Evolutionary conservation across 495 filamentous ascomycete genomes (phyloP).

Genomic region (Jackrogersella minutella): DNA sequence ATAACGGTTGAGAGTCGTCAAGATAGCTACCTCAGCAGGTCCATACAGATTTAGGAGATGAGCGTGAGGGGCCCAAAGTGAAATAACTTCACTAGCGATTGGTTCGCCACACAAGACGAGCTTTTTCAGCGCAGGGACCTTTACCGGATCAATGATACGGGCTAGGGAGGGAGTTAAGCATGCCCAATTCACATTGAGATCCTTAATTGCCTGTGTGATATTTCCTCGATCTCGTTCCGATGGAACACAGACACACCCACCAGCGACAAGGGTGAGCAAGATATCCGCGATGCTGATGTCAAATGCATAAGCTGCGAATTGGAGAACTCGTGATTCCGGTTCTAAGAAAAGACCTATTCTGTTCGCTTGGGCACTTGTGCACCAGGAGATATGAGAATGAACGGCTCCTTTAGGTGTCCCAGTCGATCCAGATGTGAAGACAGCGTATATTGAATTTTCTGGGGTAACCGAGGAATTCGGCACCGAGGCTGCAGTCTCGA

Average conservation of each 20-base stretch:
- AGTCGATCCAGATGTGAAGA: slow-evolving; percentile 1
- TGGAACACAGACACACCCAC: slow-evolving; percentile 52
- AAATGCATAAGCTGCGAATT: slow-evolving; percentile 70
- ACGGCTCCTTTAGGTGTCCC: slow-evolving; percentile 42
- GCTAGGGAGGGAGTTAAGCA: slow-evolving; percentile 60
- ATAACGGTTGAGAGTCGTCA: slow-evolving; percentile 42
- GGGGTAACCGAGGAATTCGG: neutral
- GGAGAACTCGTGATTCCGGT: slow-evolving; percentile 51
- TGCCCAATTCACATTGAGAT: neutral
- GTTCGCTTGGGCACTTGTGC: neutral
- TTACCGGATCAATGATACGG: slow-evolving; percentile 39
- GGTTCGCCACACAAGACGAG: neutral
- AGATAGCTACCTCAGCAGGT: slow-evolving; percentile 58
- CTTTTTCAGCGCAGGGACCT: neutral
- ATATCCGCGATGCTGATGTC: slow-evolving; percentile 67
- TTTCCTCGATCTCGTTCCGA: slow-evolving; percentile 45
- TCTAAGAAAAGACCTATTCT: neutral
- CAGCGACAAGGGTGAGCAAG: slow-evolving; percentile 62
- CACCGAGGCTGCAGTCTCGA: neutral
- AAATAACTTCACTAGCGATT: neutral
- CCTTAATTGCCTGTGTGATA: slow-evolving; percentile 22
- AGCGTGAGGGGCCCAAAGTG: neutral
- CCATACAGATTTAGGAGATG: neutral
- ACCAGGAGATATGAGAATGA: neutral
- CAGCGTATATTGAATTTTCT: neutral